These are phyloP conservation scores for Cyclospora cayetanensis DNA, from an alignment of 169 alveolate species.

Conservation along the genomic window DNA sequence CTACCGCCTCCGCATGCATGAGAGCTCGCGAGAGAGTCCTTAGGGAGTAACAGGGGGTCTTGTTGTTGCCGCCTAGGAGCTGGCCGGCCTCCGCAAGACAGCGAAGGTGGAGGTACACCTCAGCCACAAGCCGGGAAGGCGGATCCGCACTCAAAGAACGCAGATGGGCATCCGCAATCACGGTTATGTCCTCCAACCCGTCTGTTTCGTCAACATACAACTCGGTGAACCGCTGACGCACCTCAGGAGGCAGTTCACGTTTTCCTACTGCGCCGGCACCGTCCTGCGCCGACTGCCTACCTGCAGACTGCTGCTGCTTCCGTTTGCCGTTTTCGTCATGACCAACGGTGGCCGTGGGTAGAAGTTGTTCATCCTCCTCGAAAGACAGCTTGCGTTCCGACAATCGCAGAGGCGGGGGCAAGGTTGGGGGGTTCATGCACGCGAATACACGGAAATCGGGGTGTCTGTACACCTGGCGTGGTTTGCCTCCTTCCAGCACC, in stretches of 20 bases:
- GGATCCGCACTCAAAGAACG: constrained; percentile 67
- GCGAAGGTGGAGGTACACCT: constrained; percentile 63
- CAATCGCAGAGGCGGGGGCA: constrained; percentile 74
- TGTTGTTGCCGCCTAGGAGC: constrained; percentile 71
- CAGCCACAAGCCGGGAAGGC: constrained; percentile 72
- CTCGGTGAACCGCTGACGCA: constrained; percentile 95
- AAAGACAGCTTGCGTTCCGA: constrained; percentile 32
- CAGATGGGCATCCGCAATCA: constrained; percentile 60
- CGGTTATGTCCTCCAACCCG: constrained; percentile 64
- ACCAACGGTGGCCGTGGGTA: not conserved
- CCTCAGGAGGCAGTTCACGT: constrained; percentile 94
- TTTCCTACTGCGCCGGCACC: constrained; percentile 94
- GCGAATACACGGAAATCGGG: constrained; percentile 96
- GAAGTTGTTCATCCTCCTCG: not conserved
- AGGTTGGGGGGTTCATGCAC: constrained; percentile 98
- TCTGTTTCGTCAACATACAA: constrained; percentile 94
- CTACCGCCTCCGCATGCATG: constrained; percentile 79
- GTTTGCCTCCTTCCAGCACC: constrained; percentile 81
- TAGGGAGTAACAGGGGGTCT: constrained; percentile 83
- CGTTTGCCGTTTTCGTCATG: constrained; percentile 26
- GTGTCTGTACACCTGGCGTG: constrained; percentile 88
- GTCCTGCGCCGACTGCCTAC: constrained; percentile 79
- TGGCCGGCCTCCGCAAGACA: constrained; percentile 59
- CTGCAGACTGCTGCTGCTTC: constrained; percentile 79
- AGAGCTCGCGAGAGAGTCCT: constrained; percentile 88